Conservation (phyloP, 345 rosid genomes). For the Brassica incana region DNA sequence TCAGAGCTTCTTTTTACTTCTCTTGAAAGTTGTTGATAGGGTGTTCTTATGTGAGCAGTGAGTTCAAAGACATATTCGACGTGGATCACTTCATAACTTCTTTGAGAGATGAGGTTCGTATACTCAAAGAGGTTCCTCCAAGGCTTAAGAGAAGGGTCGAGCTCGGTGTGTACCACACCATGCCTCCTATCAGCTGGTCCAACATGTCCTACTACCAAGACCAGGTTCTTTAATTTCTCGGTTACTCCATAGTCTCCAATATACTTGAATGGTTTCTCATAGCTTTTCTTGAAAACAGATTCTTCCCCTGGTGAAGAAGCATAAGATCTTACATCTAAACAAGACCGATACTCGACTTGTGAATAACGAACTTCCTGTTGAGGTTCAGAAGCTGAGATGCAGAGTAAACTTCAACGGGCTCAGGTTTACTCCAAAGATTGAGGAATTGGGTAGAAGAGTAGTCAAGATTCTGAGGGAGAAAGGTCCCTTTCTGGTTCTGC, state of each 20-base stretch:
- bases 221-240: slow-evolving; percentile 44
- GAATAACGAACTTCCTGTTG: slow-evolving; percentile 68
- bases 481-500: slow-evolving; percentile 91
- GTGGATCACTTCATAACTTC: slow-evolving; percentile 80
- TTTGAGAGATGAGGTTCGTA: slow-evolving; percentile 83
- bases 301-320: slow-evolving; percentile 81
- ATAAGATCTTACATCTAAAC: slow-evolving; percentile 83
- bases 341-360: slow-evolving; percentile 95
- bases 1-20: slow-evolving; percentile 8
- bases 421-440: slow-evolving; percentile 90
- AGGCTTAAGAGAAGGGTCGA: slow-evolving; percentile 66
- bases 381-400: slow-evolving; percentile 91
- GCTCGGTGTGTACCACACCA: slow-evolving; percentile 57
- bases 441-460: slow-evolving; percentile 83
- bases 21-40: slow-evolving; percentile 13
- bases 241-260: background rate
- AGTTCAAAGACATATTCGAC: slow-evolving; percentile 85
- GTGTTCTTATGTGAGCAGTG: slow-evolving; percentile 46
- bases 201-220: slow-evolving; percentile 73
- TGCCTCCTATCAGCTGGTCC: slow-evolving; percentile 93
- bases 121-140: slow-evolving; percentile 80
- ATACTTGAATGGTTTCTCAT: slow-evolving; percentile 12
- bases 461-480: slow-evolving; percentile 70
- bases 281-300: slow-evolving; percentile 51
- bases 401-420: slow-evolving; percentile 85